Base-by-base conservation (phyloP, 495 filamentous ascomycete species). In the Lophiotrema nucula region DNA sequence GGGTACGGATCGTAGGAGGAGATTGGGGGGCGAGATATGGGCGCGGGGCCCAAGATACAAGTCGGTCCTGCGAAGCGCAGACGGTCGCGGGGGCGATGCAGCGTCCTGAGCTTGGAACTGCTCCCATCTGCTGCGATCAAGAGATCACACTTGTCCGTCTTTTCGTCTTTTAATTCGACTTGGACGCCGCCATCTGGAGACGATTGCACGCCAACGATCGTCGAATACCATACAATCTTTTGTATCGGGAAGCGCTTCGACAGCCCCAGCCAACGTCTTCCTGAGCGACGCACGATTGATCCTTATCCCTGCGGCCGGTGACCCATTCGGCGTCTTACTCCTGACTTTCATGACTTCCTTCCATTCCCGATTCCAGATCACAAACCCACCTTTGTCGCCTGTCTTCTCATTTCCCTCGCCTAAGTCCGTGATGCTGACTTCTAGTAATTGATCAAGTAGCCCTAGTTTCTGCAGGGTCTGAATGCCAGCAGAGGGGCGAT, bases 391-490 rank as follows among this genome's bases (percentile, higher is more conserved):
- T 16, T 47, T 18, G 12, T 35, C 52, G 10, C 19, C 27, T 11
- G 22, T 26, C 13, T 10, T 25, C 12, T 46, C 23, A 2, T 58
- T 31, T 25, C 3, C 18, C n/a, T 4, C 21, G 15, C 50, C 48
- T 11, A 49, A 2, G 16, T 28, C 11, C 1, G 28, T 43, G 22
- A 56, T 26, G 24, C 38, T 35, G 23, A 22, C 28, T 3, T 65
- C 46, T 4, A 73, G 54, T 11, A 56, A 45, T 18, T 25, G 21
- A 10, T 72, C 64, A 6, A 72, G 51, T 16, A 73, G 38, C 2
- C 66, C 64, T 19, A 73, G 56, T 39, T 72, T 62, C 24, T 58
- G 58, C 2, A 73, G 47, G 6, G 64, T 66, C 39, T 67, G 65
- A 52, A 72, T 43, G 0, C 70, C 70, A 11, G 47, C 62, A 2